Conservation (phyloP, 164 flowering plant species). For the Magnolia changhungtana region DNA sequence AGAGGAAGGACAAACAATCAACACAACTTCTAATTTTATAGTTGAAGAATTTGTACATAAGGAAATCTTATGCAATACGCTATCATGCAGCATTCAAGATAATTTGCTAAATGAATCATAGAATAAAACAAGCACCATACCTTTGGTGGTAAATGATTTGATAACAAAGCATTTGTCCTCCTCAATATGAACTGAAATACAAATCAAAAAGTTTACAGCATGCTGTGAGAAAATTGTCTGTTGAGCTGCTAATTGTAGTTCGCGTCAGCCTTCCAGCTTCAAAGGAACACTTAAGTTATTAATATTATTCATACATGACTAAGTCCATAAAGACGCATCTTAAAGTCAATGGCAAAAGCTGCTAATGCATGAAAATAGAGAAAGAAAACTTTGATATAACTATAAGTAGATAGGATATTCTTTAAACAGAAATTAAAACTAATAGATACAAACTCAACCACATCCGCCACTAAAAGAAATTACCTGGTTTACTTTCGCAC, state of each 20-base stretch:
- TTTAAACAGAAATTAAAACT: no score
- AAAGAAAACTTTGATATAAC: not conserved
- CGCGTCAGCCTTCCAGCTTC: no score
- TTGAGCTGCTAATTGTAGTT: not conserved
- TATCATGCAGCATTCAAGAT: no score
- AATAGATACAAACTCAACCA: not conserved
- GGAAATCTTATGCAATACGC: no score
- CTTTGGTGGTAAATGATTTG: conserved; percentile 99
- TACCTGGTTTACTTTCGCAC: conserved; percentile 96
- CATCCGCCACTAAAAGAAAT: conserved; percentile 3
- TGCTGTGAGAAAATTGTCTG: not conserved
- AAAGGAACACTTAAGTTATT: no score
- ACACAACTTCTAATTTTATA: no score
- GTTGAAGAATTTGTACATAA: no score
- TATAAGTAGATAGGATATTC: not conserved
- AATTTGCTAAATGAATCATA: not conserved
- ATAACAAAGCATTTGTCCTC: conserved; percentile 87
- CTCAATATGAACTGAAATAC: conserved; percentile 83
- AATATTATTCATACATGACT: not conserved
- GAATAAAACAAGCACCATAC: conserved; percentile 29
- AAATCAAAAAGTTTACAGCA: conserved; percentile 8
- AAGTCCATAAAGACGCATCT: not conserved
- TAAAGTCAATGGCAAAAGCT: not conserved
- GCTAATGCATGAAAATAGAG: not conserved
- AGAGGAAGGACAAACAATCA: no score